Base-by-base conservation (phyloP, 352 stramenopile species). In the Phytophthora pistaciae region DNA sequence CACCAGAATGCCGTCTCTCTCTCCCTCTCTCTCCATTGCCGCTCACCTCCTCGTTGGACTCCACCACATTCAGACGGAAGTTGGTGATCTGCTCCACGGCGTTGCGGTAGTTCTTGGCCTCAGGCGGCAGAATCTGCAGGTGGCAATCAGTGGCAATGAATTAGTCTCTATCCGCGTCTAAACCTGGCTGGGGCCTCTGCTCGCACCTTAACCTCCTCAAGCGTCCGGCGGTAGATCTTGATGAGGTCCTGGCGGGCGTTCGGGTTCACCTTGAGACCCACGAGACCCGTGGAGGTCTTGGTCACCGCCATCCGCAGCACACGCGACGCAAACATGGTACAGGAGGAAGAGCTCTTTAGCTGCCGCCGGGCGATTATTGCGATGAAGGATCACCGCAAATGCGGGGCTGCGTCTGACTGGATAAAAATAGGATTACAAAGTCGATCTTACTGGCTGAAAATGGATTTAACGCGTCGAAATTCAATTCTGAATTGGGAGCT, bases 21-120 rank as follows among this genome's bases (percentile, higher is more conserved):
- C 44, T 23, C 42, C 23, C 9, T 13, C 11, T 25, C 29, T 44
- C 31, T 52, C 36, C 23, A 29, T 9, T 36, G 42, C 53, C n/a
- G 53, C 87, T 49, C 71, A 96, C 89, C 58, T 96, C 86, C 60
- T 90, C 77, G 70, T 93, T 87, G 20, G 79, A 80, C 69, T 86
- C 75, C 48, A 90, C 84, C 49, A 94, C 84, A 57, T 91, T 88
- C 53, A 95, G 78, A 66, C 90, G 90, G 72, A 87, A 94, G 54
- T 93, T 95, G 61, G 89, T 96, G 79, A 96, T 95, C 57, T 90
- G 72, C 70, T 96, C 89, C 53, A 96, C 89, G 5, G 86, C 87
- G 44, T 80, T 85, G 59, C 87, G 78, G 86, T 96, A 96, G 31
- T 77, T 84, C 56, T 87, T 86, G 66, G 84, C 83, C 61, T 91